A percentile compares a stretch with the other conserved stretches of the same genome.
phyloP scores from a whole-genome alignment of 106 monocot genomes.

The Gastrodia elata region DNA sequence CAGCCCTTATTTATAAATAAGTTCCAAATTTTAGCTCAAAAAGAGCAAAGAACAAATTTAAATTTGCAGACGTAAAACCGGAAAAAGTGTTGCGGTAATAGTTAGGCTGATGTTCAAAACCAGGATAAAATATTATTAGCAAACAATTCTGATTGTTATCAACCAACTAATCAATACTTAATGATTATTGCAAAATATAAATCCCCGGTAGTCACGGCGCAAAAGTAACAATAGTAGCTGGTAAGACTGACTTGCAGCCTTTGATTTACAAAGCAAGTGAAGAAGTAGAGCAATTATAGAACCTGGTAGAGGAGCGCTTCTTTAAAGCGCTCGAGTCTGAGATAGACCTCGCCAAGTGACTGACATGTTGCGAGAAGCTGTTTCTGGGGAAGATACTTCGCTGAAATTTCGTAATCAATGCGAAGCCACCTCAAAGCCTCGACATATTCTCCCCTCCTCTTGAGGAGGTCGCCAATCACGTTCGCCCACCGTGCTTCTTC shows the following conservation, averaged over 20 bases:
- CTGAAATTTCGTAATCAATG: slow-evolving; percentile 70
- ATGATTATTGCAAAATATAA: background rate
- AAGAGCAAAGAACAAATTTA: too few relatives aligned
- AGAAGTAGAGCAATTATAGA: background rate
- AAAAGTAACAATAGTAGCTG: background rate
- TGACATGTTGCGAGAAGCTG: slow-evolving; percentile 96
- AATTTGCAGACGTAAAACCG: too few relatives aligned
- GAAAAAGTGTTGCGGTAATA: too few relatives aligned
- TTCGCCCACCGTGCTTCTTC: slow-evolving; percentile 88
- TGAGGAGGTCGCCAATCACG: slow-evolving; percentile 70
- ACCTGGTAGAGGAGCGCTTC: slow-evolving; percentile 80
- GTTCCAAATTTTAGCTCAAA: too few relatives aligned
- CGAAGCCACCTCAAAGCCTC: slow-evolving; percentile 86
- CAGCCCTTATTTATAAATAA: too few relatives aligned
- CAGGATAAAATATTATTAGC: too few relatives aligned
- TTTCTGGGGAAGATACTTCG: slow-evolving; percentile 64
- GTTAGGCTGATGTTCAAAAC: too few relatives aligned
- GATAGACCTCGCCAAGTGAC: slow-evolving; percentile 77
- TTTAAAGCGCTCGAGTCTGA: slow-evolving; percentile 54
- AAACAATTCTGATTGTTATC: too few relatives aligned
- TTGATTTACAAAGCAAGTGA: background rate
- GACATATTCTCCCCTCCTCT: slow-evolving; percentile 73
- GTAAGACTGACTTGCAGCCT: background rate
- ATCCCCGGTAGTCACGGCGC: background rate
- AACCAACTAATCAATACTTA: background rate